Evolutionary conservation across 768 basidiomycete genomes (phyloP).

Genomic region (Leccinum boreale): DNA sequence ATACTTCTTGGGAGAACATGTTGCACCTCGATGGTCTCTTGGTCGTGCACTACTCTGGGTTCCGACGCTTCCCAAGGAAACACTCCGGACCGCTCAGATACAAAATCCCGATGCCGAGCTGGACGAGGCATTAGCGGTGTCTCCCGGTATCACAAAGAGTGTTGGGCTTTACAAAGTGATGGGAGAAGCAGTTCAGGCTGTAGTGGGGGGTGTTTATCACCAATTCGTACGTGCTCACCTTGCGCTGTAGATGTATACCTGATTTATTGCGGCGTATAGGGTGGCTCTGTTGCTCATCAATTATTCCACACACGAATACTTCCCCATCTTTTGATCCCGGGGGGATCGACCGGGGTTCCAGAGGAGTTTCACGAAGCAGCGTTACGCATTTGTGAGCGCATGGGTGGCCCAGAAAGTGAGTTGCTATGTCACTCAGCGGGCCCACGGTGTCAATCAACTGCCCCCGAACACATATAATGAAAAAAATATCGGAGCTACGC

Average conservation of each 20-base stretch:
- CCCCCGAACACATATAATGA: background rate
- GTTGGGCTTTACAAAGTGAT: slow-evolving; percentile 76
- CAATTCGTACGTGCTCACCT: slow-evolving; percentile 61
- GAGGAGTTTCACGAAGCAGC: slow-evolving; percentile 29
- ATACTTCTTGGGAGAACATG: slow-evolving; percentile 66
- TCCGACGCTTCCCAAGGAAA: slow-evolving; percentile 46
- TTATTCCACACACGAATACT: slow-evolving; percentile 36
- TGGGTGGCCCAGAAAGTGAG: slow-evolving; percentile 30
- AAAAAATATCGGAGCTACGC: no score
- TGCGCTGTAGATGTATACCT: slow-evolving; percentile 17
- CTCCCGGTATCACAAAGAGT: slow-evolving; percentile 40
- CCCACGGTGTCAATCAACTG: background rate
- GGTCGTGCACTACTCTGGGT: slow-evolving; percentile 75
- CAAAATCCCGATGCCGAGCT: slow-evolving; percentile 25
- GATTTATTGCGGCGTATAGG: slow-evolving; percentile 12
- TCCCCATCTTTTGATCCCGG: slow-evolving; percentile 30
- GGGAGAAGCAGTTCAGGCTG: slow-evolving; percentile 72
- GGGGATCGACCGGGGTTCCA: slow-evolving; percentile 26
- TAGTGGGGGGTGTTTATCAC: slow-evolving; percentile 73
- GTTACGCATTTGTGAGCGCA: slow-evolving; percentile 25
- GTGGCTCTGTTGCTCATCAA: slow-evolving; percentile 32
- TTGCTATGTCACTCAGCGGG: slow-evolving; percentile 2
- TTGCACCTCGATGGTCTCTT: slow-evolving; percentile 74
- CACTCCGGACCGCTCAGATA: slow-evolving; percentile 22
- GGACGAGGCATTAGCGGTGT: slow-evolving; percentile 26